Percentiles rank a stretch among this genome's conserved stretches.
These are phyloP conservation scores for Aspergillus pseudoglaucus DNA, from an alignment of 2,329 filamentous ascomycete genomes.

Conservation along the genomic window DNA sequence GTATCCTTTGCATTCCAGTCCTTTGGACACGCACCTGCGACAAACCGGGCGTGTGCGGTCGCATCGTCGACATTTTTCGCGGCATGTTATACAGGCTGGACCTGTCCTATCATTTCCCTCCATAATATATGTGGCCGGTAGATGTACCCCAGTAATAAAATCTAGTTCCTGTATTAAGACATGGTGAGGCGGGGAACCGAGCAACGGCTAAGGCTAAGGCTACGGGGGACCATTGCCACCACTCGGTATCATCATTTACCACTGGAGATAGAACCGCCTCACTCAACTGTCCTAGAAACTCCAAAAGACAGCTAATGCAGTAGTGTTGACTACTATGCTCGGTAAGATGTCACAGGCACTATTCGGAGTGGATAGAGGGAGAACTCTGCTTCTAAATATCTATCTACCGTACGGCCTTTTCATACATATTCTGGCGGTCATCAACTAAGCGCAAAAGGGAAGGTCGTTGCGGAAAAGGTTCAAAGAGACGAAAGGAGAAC, in stretches of 20 bases:
- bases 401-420: no score
- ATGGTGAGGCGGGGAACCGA: background rate
- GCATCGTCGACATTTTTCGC: slow-evolving; percentile 28
- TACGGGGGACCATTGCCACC: background rate
- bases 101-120: slow-evolving; percentile 10
- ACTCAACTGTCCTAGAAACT: background rate
- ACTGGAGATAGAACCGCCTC: background rate
- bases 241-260: slow-evolving; percentile 8
- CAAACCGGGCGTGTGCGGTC: slow-evolving; percentile 25
- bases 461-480: no score
- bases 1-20: slow-evolving; percentile 24
- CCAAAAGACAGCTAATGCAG: background rate
- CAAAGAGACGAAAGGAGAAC: no score
- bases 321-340: no score
- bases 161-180: background rate
- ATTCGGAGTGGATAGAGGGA: no score
- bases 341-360: no score
- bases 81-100: slow-evolving; percentile 27
- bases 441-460: no score
- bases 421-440: no score
- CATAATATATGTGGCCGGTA: background rate
- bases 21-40: slow-evolving; percentile 24
- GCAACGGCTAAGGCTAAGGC: background rate
- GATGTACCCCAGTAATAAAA: background rate
- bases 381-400: no score